Evolutionary conservation across 2,329 filamentous ascomycete species (phyloP).

Genomic region (Colletotrichum cordylinicola): DNA sequence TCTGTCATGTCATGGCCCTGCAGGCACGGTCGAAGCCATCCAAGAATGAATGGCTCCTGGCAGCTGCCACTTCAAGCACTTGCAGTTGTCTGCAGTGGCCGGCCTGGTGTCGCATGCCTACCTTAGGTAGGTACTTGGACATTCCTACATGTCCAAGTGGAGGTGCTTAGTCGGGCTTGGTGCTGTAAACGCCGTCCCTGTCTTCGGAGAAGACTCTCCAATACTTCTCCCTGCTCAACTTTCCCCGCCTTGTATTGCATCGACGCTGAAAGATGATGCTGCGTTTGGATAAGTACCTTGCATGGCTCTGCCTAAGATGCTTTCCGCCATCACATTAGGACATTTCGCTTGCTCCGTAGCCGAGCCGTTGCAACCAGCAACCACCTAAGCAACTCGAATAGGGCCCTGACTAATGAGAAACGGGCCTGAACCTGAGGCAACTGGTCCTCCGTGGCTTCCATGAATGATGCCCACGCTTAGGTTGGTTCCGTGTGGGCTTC

Average conservation of each 20-base stretch:
- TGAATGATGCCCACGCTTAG: background rate
- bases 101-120: background rate
- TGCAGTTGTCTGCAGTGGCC: background rate
- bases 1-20: background rate
- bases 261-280: background rate
- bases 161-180: background rate
- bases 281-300: slow-evolving; percentile 16
- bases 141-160: too few relatives aligned
- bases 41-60: background rate
- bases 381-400: background rate
- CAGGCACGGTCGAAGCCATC: background rate
- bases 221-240: background rate
- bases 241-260: background rate
- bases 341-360: slow-evolving; percentile 14
- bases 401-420: background rate
- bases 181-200: background rate
- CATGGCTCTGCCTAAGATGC: background rate
- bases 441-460: background rate
- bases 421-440: background rate
- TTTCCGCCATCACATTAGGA: slow-evolving; percentile 1
- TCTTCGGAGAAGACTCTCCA: background rate
- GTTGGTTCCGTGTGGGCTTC: background rate
- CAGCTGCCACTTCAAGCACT: background rate
- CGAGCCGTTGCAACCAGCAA: slow-evolving; percentile 18
- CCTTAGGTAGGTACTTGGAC: background rate